Evolutionary conservation across 352 stramenopile species (phyloP), one percentile per base, ranked within the genome.

Genomic region (Pythium guiyangense): DNA sequence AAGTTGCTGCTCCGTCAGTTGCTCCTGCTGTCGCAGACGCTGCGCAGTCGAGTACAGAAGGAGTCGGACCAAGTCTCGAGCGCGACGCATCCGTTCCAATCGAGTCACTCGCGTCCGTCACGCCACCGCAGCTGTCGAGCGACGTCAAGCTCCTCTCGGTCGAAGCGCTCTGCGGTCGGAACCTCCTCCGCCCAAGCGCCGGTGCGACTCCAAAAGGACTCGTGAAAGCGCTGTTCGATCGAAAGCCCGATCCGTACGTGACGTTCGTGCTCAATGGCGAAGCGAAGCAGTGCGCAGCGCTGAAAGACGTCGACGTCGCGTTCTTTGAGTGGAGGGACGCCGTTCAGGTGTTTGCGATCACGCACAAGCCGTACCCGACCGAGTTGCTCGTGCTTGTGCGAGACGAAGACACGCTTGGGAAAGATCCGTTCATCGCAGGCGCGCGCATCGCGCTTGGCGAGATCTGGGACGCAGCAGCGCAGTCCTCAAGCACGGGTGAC

Each of bases 301-400:
- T 67, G 10, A 79, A 74, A 50, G 67, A 82, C 46, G 72, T 71
- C 25, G 69, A 82, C 42, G 52, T 75, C 4, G 52, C 71, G 6
- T 78, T 79, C 49, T 72, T 80, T 14, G 70, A 81, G 55, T 85
- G 74, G 74, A 61, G 66, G 20, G 69, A 79, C 31, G 60, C 74
- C 3, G 52, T 63, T 8, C 74, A 84, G 55, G 58, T 77, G 6
- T 81, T 77, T 49, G 63, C 74, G 5, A 62, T 77, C 39, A 54
- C 44, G 5, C 34, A 64, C 27, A 79, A 74, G 27, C 64, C 67
- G 15, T 73, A 75, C 17, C 68, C 70, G 6, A 35, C 43, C 1
- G 63, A 55, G 11, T 49, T 85, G 8, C 4, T 68, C 6, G 46
- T 85, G 9, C 55, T 70, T 43, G 49, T 85, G n/a, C 65, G 68